Base-by-base conservation (phyloP, 75 land plant species). In the Selaginella moellendorffii region DNA sequence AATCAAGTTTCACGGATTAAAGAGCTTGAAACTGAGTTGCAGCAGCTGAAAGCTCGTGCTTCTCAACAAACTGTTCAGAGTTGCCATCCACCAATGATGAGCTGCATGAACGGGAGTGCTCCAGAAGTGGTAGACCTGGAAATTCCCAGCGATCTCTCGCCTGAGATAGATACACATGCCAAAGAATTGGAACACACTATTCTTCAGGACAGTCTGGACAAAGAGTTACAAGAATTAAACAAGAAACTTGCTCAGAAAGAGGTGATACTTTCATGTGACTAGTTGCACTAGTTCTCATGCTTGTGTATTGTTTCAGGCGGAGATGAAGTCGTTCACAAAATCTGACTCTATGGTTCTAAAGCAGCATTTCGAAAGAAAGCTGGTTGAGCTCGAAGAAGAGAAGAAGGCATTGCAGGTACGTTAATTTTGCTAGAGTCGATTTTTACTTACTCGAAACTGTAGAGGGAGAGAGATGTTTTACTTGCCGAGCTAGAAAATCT, bases 361-460 rank as follows among this genome's bases (percentile, higher is more conserved):
- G 24, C 59, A 56, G 24, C 59, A 56, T 56, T 56, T 56, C n/a
- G 59, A 56, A 56, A 56, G 59, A 19, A 56, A 56, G 21, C n/a
- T 56, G n/a, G 59, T 56, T 5, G 59, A 56, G 59, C 59, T 56
- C n/a, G 59, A 56, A 21, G 59, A 56, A 25, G 59, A 56, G 21
- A 56, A 56, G 59, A 19, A 56, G 24, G 59, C 21, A 56, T n/a
- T 56, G 59, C 59, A 56, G 46, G 46, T 36, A 36, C 5, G 14
- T 5, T 36, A 36, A 36, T 5, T 36, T 5, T 36, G 10, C 46
- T 36, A 14, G 46, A 5, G 5, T 5, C 46, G 14, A 5, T 5
- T 36, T 5, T 5, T 36, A 36, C 5, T 36, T 14, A 5, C 46
- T 36, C 46, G 14, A 36, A 5, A 36, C 14, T 36, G 46, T 36